phyloP scores from a whole-genome alignment of 768 basidiomycete species.

The Boletellus emodensis region DNA sequence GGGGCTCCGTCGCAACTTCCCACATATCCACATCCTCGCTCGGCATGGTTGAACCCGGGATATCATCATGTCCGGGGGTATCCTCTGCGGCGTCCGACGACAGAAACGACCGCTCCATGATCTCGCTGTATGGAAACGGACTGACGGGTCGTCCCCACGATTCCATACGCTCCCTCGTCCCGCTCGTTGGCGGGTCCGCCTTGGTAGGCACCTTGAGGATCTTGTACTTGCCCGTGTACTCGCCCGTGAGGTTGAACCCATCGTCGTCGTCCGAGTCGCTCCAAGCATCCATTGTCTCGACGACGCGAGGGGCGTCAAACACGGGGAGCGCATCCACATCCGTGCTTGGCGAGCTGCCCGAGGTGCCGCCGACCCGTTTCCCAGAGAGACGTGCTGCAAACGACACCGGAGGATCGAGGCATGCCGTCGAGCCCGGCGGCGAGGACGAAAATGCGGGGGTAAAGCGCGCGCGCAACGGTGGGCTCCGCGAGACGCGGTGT shows the following conservation, averaged over 20 bases:
- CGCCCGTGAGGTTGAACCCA: slow-evolving; percentile 41
- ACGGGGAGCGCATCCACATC: slow-evolving; percentile 12
- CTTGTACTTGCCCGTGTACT: slow-evolving; percentile 66
- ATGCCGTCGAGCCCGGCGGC: slow-evolving; percentile 14
- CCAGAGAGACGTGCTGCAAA: slow-evolving; percentile 24
- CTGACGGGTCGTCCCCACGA: slow-evolving; percentile 70
- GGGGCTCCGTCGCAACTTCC: slow-evolving; percentile 23
- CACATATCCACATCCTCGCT: slow-evolving; percentile 10
- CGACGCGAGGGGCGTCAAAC: slow-evolving; percentile 10
- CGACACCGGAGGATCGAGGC: slow-evolving; percentile 1
- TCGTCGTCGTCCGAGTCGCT: slow-evolving; percentile 34
- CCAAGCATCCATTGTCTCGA: slow-evolving; percentile 13
- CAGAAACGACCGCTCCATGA: slow-evolving; percentile 29
- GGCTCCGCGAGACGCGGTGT: slow-evolving; percentile 25
- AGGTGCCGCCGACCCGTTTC: not conserved
- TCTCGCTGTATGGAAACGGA: slow-evolving; percentile 49
- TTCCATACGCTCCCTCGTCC: slow-evolving; percentile 44
- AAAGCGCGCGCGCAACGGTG: slow-evolving; percentile 30
- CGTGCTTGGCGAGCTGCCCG: slow-evolving; percentile 2
- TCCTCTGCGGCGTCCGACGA: slow-evolving; percentile 11
- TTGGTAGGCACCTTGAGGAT: slow-evolving; percentile 57
- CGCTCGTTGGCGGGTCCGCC: slow-evolving; percentile 47
- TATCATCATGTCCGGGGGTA: not conserved
- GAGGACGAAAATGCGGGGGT: slow-evolving; percentile 37
- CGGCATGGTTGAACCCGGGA: not conserved